phyloP scores from a whole-genome alignment of 1,139 yeast species.

The Meyerozyma guilliermondii region DNA sequence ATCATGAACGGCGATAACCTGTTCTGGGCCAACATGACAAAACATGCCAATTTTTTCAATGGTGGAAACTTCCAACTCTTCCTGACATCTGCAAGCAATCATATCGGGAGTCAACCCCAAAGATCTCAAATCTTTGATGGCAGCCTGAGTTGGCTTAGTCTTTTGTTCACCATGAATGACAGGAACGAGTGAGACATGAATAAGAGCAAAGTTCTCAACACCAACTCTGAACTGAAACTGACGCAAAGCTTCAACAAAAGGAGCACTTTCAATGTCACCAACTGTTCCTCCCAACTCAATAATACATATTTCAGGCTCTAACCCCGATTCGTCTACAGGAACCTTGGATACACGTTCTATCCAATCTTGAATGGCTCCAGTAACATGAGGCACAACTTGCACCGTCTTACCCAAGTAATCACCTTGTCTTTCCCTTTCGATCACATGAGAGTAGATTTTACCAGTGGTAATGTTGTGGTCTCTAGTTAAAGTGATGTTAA shows the following conservation, averaged over 20 bases:
- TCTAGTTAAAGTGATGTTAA: slow-evolving; percentile 85
- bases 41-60: slow-evolving; percentile 97
- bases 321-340: slow-evolving; percentile 90
- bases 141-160: slow-evolving; percentile 99
- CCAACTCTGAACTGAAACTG: slow-evolving; percentile 99
- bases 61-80: slow-evolving; percentile 73
- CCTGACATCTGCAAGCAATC: slow-evolving; percentile 96
- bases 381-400: slow-evolving; percentile 96
- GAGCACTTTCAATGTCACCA: slow-evolving; percentile 98
- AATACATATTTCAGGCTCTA: slow-evolving; percentile 89
- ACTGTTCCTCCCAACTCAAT: slow-evolving; percentile 98
- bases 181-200: slow-evolving; percentile 95
- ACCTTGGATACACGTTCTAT: slow-evolving; percentile 85
- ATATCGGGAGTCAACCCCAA: slow-evolving; percentile 93
- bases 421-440: slow-evolving; percentile 92
- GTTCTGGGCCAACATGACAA: slow-evolving; percentile 97
- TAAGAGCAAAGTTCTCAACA: slow-evolving; percentile 84
- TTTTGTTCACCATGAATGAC: slow-evolving; percentile 98
- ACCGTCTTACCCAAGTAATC: slow-evolving; percentile 99
- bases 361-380: slow-evolving; percentile 98
- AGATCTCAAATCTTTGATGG: slow-evolving; percentile 92
- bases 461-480: slow-evolving; percentile 98
- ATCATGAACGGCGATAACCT: slow-evolving; percentile 95
- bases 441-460: slow-evolving; percentile 89
- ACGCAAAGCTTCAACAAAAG: slow-evolving; percentile 97